A percentile compares a stretch with the other conserved stretches of the same genome.
phyloP scores from a whole-genome alignment of 225 moss, liverwort and hornwort species.

The Antitrichia curtipendula region DNA sequence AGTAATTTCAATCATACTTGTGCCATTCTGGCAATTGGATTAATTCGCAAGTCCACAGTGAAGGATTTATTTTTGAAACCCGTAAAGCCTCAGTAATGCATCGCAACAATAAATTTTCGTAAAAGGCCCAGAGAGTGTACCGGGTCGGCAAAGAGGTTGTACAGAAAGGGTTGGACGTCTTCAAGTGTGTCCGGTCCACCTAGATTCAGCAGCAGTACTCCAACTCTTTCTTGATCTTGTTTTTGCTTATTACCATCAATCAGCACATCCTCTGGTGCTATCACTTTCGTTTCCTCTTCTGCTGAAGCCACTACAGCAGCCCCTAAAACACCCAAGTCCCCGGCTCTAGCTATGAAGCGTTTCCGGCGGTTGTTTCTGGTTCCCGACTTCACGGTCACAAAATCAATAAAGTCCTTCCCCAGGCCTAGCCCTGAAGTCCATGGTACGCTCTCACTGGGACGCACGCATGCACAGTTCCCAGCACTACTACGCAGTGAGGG shows the following conservation, averaged over 20 bases:
- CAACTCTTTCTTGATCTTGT: constrained; percentile 64
- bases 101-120: not conserved
- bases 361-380: not conserved
- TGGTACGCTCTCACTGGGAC: not conserved
- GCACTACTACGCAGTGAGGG: not conserved
- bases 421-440: not conserved
- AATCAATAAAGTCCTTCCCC: not conserved
- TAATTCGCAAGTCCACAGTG: not conserved
- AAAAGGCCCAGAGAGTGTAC: constrained; percentile 6
- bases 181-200: constrained; percentile 91
- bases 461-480: not conserved
- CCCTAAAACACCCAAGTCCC: constrained; percentile 6
- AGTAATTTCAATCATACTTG: not conserved
- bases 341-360: not conserved
- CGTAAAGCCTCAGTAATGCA: not conserved
- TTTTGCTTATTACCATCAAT: not conserved
- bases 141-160: constrained; percentile 89
- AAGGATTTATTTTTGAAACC: not conserved
- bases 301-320: constrained; percentile 25
- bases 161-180: constrained; percentile 91
- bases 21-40: not conserved
- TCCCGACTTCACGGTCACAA: not conserved
- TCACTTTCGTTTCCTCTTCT: constrained; percentile 23
- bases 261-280: constrained; percentile 24
- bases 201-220: constrained; percentile 81